Evolutionary conservation across 306 rosid genomes (phyloP).

Genomic region (Sphenostylis stenocarpa): DNA sequence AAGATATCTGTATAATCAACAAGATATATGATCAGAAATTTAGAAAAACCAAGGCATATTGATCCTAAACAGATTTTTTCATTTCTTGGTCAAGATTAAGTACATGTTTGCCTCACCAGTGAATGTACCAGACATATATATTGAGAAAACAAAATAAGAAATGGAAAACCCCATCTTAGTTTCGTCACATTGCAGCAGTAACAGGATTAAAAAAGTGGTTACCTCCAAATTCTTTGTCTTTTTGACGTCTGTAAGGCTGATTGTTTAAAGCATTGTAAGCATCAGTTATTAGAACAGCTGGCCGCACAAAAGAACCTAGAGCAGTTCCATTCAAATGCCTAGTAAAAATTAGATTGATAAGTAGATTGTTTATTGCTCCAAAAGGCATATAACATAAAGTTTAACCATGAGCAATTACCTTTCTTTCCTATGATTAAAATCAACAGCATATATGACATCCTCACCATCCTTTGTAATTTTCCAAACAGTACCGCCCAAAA

Average conservation of each 20-base stretch:
- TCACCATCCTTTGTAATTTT: conserved; percentile 97
- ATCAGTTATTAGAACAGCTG: conserved; percentile 96
- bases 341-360: conserved; percentile 47
- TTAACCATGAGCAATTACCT: conserved; percentile 43
- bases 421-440: conserved; percentile 92
- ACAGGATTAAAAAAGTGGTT: conserved; percentile 30
- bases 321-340: conserved; percentile 97
- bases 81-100: conserved; percentile 3
- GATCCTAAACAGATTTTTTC: conserved; percentile 18
- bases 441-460: conserved; percentile 96
- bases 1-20: conserved; percentile 58
- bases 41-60: conserved; percentile 30
- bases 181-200: background rate
- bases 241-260: conserved; percentile 92
- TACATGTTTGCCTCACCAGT: conserved; percentile 7
- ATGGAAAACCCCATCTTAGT: conserved; percentile 5
- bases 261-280: conserved; percentile 97
- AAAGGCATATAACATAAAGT: conserved; percentile 13
- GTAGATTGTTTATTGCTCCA: conserved; percentile 25
- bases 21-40: conserved; percentile 33
- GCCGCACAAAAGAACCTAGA: conserved; percentile 83
- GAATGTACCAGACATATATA: background rate
- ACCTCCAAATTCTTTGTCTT: conserved; percentile 97
- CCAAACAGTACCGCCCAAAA: conserved; percentile 95
- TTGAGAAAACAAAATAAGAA: conserved; percentile 10